These are phyloP conservation scores for Quercus tomentella DNA, from an alignment of 331 rosid genomes.

Conservation along the genomic window DNA sequence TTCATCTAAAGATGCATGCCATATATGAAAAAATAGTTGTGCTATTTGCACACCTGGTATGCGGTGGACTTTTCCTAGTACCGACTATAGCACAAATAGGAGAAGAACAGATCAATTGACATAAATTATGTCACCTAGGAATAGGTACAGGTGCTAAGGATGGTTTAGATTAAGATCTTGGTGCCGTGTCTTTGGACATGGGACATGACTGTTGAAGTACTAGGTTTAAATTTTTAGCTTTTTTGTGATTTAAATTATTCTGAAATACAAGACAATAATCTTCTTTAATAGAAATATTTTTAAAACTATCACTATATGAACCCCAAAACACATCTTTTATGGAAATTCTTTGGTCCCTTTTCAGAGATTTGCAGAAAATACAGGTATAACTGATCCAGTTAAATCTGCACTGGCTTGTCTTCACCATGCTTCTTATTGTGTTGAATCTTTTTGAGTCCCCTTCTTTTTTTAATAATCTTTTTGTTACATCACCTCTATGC, in stretches of 20 bases:
- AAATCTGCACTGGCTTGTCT: background rate
- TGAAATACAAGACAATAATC: background rate
- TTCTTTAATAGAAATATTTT: background rate
- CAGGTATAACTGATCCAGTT: background rate
- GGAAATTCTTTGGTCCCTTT: background rate
- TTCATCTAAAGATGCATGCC: background rate
- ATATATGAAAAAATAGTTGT: background rate
- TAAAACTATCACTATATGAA: background rate
- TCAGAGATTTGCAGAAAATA: background rate
- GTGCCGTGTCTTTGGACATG: background rate
- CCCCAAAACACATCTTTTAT: no score
- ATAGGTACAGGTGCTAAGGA: background rate
- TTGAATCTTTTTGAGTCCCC: no score
- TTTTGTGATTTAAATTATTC: background rate
- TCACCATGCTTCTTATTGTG: background rate
- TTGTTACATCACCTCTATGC: background rate
- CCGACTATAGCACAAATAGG: background rate
- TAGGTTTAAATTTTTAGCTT: background rate
- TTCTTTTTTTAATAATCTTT: background rate
- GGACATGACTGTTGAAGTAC: background rate
- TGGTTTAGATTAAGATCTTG: background rate
- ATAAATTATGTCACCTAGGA: background rate
- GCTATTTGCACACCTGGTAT: background rate
- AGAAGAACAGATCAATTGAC: background rate
- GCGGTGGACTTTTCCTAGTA: background rate